These are phyloP conservation scores for Picea sitchensis DNA, from an alignment of 75 land plant genomes.

Conservation along the genomic window DNA sequence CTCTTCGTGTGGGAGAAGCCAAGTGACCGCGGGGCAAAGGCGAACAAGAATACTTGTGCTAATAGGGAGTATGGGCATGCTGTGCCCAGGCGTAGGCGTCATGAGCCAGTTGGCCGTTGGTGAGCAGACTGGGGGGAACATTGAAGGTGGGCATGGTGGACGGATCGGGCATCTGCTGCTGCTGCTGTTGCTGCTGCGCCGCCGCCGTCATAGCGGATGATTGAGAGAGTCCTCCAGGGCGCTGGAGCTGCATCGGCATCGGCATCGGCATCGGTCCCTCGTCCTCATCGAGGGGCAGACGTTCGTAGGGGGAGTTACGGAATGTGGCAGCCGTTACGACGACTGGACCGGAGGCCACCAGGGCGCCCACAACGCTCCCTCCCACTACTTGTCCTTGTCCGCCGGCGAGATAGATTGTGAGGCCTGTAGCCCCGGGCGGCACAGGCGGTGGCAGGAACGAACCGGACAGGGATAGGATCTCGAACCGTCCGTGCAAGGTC, in stretches of 20 bases:
- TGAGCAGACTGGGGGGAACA: conserved; percentile 8
- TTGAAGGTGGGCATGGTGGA: background rate
- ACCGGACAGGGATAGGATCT: conserved; percentile 51
- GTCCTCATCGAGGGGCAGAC: conserved; percentile 50
- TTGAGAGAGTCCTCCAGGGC: background rate
- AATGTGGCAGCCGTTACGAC: conserved; percentile 50
- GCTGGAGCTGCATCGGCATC: background rate
- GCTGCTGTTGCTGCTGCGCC: background rate
- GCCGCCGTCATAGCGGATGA: background rate
- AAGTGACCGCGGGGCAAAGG: conserved; percentile 1
- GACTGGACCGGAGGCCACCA: conserved; percentile 51
- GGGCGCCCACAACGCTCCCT: conserved; percentile 42
- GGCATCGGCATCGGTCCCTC: conserved; percentile 12
- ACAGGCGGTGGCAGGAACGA: conserved; percentile 47
- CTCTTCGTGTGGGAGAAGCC: background rate
- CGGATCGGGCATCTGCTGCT: conserved; percentile 3
- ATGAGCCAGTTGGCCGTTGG: conserved; percentile 21
- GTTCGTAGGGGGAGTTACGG: conserved; percentile 37
- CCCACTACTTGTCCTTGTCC: conserved; percentile 53
- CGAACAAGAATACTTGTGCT: background rate
- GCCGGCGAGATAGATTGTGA: conserved; percentile 48
- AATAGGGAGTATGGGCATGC: conserved; percentile 9
- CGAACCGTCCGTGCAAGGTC: conserved; percentile 50
- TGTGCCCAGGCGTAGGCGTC: conserved; percentile 23
- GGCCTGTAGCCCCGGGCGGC: conserved; percentile 34